phyloP scores from a whole-genome alignment of 1,139 yeast genomes.

The Suhomyces wounanorum region DNA sequence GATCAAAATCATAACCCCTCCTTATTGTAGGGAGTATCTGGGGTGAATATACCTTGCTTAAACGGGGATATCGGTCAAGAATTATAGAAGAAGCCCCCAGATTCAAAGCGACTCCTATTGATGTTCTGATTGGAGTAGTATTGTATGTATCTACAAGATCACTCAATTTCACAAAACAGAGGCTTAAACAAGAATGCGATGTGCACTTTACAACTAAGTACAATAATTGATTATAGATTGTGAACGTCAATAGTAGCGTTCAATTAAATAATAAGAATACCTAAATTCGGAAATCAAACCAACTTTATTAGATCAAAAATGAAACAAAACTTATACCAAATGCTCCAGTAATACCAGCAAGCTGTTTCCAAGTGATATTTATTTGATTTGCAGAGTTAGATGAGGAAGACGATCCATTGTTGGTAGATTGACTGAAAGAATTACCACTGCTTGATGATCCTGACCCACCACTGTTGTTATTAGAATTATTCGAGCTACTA shows the following conservation, averaged over 20 bases:
- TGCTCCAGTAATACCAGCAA: constrained; percentile 21
- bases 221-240: not conserved
- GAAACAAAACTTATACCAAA: constrained; percentile 26
- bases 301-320: constrained; percentile 18
- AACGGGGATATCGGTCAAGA: not conserved
- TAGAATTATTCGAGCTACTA: not conserved
- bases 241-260: not conserved
- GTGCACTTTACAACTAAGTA: not conserved
- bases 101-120: not conserved
- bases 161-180: not conserved
- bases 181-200: not conserved
- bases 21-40: not conserved
- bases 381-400: constrained; percentile 12
- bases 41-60: not conserved
- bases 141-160: not conserved
- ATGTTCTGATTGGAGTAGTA: not conserved
- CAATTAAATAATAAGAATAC: not conserved
- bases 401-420: constrained; percentile 8
- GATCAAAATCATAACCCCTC: not conserved
- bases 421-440: constrained; percentile 5
- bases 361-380: constrained; percentile 6
- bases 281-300: not conserved
- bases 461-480: not conserved
- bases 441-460: constrained; percentile 20
- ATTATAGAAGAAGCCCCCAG: not conserved